These are phyloP conservation scores for Aspergillus sp. DNA, from an alignment of 2,329 filamentous ascomycete species.

Conservation along the genomic window DNA sequence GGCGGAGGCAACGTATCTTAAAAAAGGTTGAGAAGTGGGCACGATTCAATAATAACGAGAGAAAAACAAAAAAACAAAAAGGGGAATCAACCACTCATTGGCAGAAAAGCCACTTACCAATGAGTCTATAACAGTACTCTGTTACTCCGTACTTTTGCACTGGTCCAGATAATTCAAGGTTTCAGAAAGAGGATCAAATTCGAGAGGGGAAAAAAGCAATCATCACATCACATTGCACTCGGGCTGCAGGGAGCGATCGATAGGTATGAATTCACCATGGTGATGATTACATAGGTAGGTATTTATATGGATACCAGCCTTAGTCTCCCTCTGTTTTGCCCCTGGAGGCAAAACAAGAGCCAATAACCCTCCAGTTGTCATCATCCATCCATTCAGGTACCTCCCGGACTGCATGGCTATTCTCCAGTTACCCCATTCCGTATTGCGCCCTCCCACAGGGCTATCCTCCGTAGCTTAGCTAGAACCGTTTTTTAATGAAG, in stretches of 20 bases:
- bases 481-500: too few relatives aligned
- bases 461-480: too few relatives aligned
- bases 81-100: constrained; percentile 4
- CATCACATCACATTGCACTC: neutral
- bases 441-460: too few relatives aligned
- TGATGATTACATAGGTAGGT: neutral
- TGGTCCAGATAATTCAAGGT: neutral
- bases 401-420: too few relatives aligned
- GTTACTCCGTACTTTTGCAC: neutral
- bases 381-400: too few relatives aligned
- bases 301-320: too few relatives aligned
- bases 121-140: too few relatives aligned
- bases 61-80: constrained; percentile 16
- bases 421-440: too few relatives aligned
- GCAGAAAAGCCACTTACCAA: too few relatives aligned
- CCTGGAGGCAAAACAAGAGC: too few relatives aligned
- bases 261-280: neutral
- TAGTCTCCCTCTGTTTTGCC: too few relatives aligned
- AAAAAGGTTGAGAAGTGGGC: constrained; percentile 13
- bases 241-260: neutral
- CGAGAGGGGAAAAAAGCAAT: neutral
- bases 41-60: constrained; percentile 12
- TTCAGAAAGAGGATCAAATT: neutral
- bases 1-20: constrained; percentile 11
- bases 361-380: too few relatives aligned